These are phyloP conservation scores for Talinum fruticosum DNA, from an alignment of 148 eudicot species.

Conservation along the genomic window DNA sequence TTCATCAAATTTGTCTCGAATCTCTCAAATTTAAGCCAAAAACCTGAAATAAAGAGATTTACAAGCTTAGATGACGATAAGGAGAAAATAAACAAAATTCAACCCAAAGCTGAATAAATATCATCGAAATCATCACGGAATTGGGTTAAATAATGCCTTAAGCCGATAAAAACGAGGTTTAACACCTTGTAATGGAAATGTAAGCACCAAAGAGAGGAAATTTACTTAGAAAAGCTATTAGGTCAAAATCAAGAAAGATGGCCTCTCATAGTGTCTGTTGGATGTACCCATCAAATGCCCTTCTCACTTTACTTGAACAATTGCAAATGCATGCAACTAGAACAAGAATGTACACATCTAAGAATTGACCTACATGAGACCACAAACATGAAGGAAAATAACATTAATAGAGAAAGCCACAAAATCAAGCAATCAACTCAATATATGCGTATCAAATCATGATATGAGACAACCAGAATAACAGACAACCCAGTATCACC, in stretches of 20 bases:
- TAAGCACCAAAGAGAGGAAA: background rate
- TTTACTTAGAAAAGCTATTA: background rate
- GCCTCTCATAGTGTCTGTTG: background rate
- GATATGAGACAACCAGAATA: background rate
- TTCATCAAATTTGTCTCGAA: too few species aligned
- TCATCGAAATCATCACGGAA: too few species aligned
- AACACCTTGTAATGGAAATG: background rate
- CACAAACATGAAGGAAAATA: background rate
- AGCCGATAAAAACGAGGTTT: background rate
- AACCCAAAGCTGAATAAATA: too few species aligned
- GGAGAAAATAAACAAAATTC: too few species aligned
- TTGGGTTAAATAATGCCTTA: too few species aligned
- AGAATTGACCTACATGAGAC: background rate
- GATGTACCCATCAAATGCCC: background rate
- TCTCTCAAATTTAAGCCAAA: too few species aligned
- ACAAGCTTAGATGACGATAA: too few species aligned
- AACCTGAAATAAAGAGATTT: too few species aligned
- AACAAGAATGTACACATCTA: background rate
- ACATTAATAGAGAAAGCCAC: background rate
- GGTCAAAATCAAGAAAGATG: background rate
- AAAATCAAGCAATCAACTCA: background rate
- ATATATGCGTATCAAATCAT: background rate
- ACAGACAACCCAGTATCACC: slow-evolving; percentile 15
- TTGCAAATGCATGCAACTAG: background rate
- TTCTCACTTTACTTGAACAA: background rate